Evolutionary conservation across 495 filamentous ascomycete species (phyloP), one percentile per base, ranked within the genome.

Genomic region (Neurospora sp.): DNA sequence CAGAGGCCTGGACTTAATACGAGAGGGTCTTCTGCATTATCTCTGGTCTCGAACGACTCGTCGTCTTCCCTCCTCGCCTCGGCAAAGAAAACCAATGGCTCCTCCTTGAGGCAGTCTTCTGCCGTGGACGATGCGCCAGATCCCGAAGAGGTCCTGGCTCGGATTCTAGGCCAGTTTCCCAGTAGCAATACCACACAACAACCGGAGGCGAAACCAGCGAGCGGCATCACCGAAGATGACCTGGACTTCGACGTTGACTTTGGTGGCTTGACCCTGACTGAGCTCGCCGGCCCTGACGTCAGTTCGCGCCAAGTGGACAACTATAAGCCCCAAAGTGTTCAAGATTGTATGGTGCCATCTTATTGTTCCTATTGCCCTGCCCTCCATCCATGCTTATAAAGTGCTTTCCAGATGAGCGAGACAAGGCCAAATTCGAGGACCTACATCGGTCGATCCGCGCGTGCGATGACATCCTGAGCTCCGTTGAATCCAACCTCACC

Each of bases 381-480:
- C 74, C 69, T 74, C 74, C 74, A 77, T 74, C 80, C 39, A 59
- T 76, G 75, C 77, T 80, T 73, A 81, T 78, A 35, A 27, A 69
- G 65, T 70, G 59, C 70, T 73, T 72, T 61, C 70, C 73, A 94
- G 92, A 93, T 80, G 93, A 97, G 78, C 86, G 87, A 78, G 94
- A 98, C 70, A 92, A 93, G 77, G 87, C 92, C 74, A 96, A 92
- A 75, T 97, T 97, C 75, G 90, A 97, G 80, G 94, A 97, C 68
- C 85, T 99, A 40, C 96, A 98, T 79, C 89, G 87, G 70, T 94
- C 94, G 8, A 98, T 99, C 74, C 80, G 87, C 80, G 92, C 92
- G 39, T 98, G 96, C 79, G 94, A 99, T 80, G 92, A 97, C 76
- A 93, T 99, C 53, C 89, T 98, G 47, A 91, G 89, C 78, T 97